Conservation (phyloP, 148 eudicot genomes). For the Fallopia convolvulus region DNA sequence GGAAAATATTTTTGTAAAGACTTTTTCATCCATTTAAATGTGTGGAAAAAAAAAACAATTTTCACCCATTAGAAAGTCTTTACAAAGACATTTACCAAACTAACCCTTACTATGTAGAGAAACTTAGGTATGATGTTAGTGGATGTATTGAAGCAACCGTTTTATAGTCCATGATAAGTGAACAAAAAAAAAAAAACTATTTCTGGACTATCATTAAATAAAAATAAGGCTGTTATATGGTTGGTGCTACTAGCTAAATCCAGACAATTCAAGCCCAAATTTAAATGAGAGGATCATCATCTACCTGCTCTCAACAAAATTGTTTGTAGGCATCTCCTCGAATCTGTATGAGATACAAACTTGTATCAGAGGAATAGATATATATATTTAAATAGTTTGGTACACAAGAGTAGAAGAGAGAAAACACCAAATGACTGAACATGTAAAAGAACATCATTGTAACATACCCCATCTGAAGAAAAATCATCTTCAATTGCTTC, state of each 20-base stretch:
- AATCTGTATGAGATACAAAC: slow-evolving; percentile 42
- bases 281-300: neutral
- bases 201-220: neutral
- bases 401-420: neutral
- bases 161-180: too few species aligned
- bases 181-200: neutral
- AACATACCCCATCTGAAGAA: slow-evolving; percentile 85
- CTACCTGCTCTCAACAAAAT: slow-evolving; percentile 94
- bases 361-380: neutral
- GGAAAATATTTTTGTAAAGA: neutral
- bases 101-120: neutral
- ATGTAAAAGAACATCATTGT: neutral
- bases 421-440: slow-evolving; percentile 3
- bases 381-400: neutral
- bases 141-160: too few species aligned
- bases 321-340: slow-evolving; percentile 96
- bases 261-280: neutral
- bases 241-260: neutral
- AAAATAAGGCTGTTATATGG: neutral
- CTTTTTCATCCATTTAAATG: too few species aligned
- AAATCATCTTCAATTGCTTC: slow-evolving; percentile 77
- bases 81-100: too few species aligned
- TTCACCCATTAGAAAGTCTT: too few species aligned
- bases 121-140: neutral
- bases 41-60: too few species aligned